These are phyloP conservation scores for Pythium utonaiense DNA, from an alignment of 352 stramenopile species.

Conservation along the genomic window DNA sequence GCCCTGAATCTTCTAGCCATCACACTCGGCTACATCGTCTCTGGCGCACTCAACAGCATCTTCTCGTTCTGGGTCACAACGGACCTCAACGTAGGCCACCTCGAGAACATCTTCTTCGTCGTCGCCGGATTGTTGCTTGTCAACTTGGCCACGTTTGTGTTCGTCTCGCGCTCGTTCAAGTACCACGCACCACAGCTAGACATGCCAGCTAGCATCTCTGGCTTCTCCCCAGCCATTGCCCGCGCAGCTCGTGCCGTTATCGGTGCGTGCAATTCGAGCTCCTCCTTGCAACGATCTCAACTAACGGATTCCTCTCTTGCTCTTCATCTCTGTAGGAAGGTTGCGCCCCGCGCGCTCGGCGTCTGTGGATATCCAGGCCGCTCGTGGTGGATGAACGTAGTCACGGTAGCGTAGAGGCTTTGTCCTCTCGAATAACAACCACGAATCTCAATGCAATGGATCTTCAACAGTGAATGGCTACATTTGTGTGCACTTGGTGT, in stretches of 20 bases:
- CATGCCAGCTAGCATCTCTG: conserved; percentile 25
- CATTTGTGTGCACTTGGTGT: conserved; percentile 20
- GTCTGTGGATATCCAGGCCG: conserved; percentile 18
- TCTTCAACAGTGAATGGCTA: conserved; percentile 5
- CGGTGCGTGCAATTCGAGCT: background rate
- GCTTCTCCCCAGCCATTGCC: conserved; percentile 27
- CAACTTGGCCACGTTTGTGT: conserved; percentile 64
- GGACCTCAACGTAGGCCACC: conserved; percentile 85
- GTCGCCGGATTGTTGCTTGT: conserved; percentile 63
- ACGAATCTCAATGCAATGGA: too few species aligned
- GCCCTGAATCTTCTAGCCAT: conserved; percentile 89
- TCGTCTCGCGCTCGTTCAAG: conserved; percentile 81
- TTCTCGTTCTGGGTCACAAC: conserved; percentile 89
- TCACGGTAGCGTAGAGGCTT: background rate
- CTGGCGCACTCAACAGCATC: conserved; percentile 79
- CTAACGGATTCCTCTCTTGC: background rate
- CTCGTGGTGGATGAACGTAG: conserved; percentile 5
- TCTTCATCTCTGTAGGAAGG: background rate
- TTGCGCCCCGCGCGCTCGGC: conserved; percentile 11
- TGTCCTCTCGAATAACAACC: background rate
- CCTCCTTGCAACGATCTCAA: background rate
- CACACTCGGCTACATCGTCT: conserved; percentile 85
- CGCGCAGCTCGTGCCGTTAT: conserved; percentile 20
- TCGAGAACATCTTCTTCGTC: conserved; percentile 89
- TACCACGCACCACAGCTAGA: conserved; percentile 40